phyloP scores from a whole-genome alignment of 78 protist species.

The Isochrysis galbana region DNA sequence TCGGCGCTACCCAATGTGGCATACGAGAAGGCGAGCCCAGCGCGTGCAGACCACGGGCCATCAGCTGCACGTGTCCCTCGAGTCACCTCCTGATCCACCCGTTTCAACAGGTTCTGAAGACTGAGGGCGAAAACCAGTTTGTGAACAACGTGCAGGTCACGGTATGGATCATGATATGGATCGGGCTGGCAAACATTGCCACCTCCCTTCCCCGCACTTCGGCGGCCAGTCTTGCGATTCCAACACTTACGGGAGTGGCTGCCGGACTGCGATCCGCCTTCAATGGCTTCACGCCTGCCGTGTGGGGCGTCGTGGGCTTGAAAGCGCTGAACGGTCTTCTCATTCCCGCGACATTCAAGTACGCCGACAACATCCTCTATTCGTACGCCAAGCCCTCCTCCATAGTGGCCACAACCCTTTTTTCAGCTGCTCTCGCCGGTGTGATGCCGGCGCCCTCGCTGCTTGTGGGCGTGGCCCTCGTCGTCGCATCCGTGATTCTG shows the following conservation, averaged over 20 bases:
- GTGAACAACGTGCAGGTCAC: conserved; percentile 24
- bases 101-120: background rate
- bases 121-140: background rate
- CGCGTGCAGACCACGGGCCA: background rate
- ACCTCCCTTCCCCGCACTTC: background rate
- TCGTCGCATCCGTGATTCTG: background rate
- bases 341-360: conserved; percentile 31
- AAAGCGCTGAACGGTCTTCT: conserved; percentile 3
- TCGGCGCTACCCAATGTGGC: conserved; percentile 17
- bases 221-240: background rate
- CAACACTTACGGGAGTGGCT: background rate
- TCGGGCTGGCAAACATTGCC: background rate
- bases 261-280: background rate
- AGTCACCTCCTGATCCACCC: background rate
- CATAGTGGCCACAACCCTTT: background rate
- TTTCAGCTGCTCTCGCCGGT: background rate
- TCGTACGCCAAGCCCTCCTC: conserved; percentile 22
- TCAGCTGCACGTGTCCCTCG: background rate
- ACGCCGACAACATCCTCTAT: conserved; percentile 14
- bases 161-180: background rate
- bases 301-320: background rate
- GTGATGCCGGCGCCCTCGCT: background rate
- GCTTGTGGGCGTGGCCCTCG: background rate
- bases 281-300: background rate
- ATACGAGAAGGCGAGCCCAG: background rate